Base-by-base conservation (phyloP, 2,329 filamentous ascomycete genomes). In the Botrytis fragariae region DNA sequence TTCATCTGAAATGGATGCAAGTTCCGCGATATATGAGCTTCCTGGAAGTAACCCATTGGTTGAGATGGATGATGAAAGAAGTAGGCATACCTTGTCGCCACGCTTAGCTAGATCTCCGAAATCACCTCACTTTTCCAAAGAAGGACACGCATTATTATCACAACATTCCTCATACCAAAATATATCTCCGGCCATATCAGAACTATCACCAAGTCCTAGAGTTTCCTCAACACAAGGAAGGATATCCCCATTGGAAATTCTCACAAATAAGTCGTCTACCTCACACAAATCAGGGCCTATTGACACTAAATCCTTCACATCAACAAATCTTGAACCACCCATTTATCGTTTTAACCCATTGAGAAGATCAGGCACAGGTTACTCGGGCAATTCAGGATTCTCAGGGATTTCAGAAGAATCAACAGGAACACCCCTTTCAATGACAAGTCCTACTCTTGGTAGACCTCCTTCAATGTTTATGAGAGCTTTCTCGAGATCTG, bases 31-130 rank as follows among this genome's bases (percentile, higher is more conserved):
- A 22, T 59, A 57, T 39, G 70, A 72, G n/a, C 61, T 72, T 12
- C 61, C 70, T 54, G 48, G 61, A 9, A 32, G 35, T 59, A 29
- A 14, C 22, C n/a, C 62, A 39, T 61, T 35, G 10, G 61, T 51
- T 16, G 69, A 63, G 14, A 63, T 71, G 59, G 35, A 71, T n/a
- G 69, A 71, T 39, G 44, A 71, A 25, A 35, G 54, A 14, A 71
- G 44, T 39, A 42, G 69, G 22, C 35, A 45, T 18, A 37, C 32
- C 16, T 62, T 48, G n/a, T 63, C 59, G n/a, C 35, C 35, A 39
- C 20, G 16, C 9, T 44, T 57, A 54, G 16, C 25, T 44, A 29
- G 4, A 48, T 42, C 44, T 37, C 20, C 3, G 35, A 44, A 32
- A 32, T 71, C 69, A 14, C 29, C 18, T 22, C 32, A 63, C 32